These are phyloP conservation scores for Xylariaceae sp. DNA, from an alignment of 2,329 filamentous ascomycete species.

Conservation along the genomic window DNA sequence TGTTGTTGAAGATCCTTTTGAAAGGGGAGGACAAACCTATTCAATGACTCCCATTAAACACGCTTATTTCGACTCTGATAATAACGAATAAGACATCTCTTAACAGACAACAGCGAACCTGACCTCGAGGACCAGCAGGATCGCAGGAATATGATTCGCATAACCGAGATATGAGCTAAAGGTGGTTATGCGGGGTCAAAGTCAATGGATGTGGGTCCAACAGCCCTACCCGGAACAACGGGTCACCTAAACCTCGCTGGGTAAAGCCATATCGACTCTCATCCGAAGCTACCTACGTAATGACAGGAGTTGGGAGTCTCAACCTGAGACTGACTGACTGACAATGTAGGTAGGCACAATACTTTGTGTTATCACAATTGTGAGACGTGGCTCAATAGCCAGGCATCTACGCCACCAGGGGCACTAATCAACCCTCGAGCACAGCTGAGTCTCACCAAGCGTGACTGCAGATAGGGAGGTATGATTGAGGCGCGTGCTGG, in stretches of 20 bases:
- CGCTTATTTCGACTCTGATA: too few species aligned
- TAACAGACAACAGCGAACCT: background rate
- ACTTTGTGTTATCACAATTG: background rate
- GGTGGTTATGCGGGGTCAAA: background rate
- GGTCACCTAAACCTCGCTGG: background rate
- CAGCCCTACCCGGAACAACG: background rate
- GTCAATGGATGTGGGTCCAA: background rate
- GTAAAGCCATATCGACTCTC: background rate
- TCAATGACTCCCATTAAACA: background rate
- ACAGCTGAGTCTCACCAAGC: background rate
- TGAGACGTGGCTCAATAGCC: background rate
- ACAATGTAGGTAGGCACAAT: background rate
- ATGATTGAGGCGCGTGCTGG: background rate
- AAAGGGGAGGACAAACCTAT: background rate
- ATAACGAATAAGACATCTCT: background rate
- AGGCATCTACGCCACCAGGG: background rate
- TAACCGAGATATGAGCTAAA: background rate
- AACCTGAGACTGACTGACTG: background rate
- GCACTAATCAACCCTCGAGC: background rate
- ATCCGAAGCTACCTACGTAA: background rate
- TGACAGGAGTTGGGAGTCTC: background rate
- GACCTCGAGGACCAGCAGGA: too few species aligned
- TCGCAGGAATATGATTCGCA: background rate
- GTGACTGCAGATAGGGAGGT: background rate
- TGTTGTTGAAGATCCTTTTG: background rate